Base-by-base conservation (phyloP, 1,139 yeast genomes). In the Kluyveromyces marxianus region DNA sequence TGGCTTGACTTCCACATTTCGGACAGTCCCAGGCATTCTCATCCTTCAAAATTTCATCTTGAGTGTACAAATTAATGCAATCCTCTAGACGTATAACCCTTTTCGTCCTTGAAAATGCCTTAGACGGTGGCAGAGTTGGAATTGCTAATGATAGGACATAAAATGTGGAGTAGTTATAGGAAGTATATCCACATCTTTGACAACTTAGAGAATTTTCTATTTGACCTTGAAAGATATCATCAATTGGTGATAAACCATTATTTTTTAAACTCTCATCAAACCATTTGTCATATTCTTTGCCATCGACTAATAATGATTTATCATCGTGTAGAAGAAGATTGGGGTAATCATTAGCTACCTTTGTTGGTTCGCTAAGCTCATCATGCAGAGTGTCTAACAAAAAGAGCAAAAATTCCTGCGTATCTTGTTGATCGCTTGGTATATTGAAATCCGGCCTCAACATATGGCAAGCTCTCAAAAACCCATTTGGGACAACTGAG, bases 21-120 rank as follows among this genome's bases (percentile, higher is more conserved):
- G 92, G 87, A 66, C 94, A 84, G 50, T 77, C 72, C 94, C 94
- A 84, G 6, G 86, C 83, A 62, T 84, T 82, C 30, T 83, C 89
- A 21, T 85, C 88, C 7, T 77, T 74, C 44, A 84, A 65, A 0
- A 80, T 63, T 61, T 84, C 94, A 49, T 83, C 86, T 50, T 76
- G 76, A 0, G 84, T 81, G 59, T 79, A 83, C 60, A 81, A 74
- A 39, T 75, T 70, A 47, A 84, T 73, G 57, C 94, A 84, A 51
- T 81, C 83, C 37, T 79, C 76, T 43, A 80, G 61, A 44, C 75
- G 70, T 24, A 73, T 71, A 4, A 69, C 65, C 42, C 65, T 61
- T 39, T 66, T 67, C 27, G 59, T 46, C 42, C 59, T 64, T 14
- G 65, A 66, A 33, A 65, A 62, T 21, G 56, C 48, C 34, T 41